These are phyloP conservation scores for Xylariales sp. DNA, from an alignment of 2,329 filamentous ascomycete genomes.

Conservation along the genomic window DNA sequence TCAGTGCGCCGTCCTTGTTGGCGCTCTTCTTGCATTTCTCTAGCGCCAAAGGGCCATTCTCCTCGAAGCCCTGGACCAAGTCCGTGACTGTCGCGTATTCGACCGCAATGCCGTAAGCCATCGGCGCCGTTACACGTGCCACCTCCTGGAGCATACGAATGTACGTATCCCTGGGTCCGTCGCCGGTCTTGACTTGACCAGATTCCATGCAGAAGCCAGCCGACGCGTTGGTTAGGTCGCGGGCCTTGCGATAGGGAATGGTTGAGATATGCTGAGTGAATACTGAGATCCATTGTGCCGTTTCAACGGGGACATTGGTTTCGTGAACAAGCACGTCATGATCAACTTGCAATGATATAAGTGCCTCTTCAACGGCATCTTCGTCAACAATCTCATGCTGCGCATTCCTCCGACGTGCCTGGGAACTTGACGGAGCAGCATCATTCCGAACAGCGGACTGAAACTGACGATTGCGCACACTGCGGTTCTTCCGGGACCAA, in stretches of 20 bases:
- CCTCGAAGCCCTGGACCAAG: constrained; percentile 55
- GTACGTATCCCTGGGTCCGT: constrained; percentile 62
- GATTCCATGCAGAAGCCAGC: constrained; percentile 74
- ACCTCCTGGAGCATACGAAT: constrained; percentile 74
- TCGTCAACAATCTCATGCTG: constrained; percentile 56
- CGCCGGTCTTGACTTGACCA: constrained; percentile 69
- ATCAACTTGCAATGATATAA: constrained; percentile 64
- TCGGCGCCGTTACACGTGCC: constrained; percentile 63
- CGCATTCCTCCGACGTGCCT: constrained; percentile 34
- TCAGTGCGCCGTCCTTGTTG: constrained; percentile 52
- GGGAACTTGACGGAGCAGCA: constrained; percentile 17
- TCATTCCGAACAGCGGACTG: constrained; percentile 55
- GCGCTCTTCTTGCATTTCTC: constrained; percentile 55
- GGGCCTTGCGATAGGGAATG: constrained; percentile 62
- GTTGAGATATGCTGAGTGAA: constrained; percentile 79
- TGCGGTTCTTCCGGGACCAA: constrained; percentile 67
- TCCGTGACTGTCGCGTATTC: constrained; percentile 55
- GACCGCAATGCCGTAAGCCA: constrained; percentile 64
- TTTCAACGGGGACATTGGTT: constrained; percentile 54
- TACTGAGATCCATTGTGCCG: constrained; percentile 65
- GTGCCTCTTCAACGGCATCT: constrained; percentile 63
- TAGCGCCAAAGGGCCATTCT: constrained; percentile 55
- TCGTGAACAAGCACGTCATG: constrained; percentile 68
- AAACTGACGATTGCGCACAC: constrained; percentile 63
- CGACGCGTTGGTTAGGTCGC: constrained; percentile 43